These are phyloP conservation scores for Penicillium simplicissimum DNA, from an alignment of 495 filamentous ascomycete species.

Conservation along the genomic window DNA sequence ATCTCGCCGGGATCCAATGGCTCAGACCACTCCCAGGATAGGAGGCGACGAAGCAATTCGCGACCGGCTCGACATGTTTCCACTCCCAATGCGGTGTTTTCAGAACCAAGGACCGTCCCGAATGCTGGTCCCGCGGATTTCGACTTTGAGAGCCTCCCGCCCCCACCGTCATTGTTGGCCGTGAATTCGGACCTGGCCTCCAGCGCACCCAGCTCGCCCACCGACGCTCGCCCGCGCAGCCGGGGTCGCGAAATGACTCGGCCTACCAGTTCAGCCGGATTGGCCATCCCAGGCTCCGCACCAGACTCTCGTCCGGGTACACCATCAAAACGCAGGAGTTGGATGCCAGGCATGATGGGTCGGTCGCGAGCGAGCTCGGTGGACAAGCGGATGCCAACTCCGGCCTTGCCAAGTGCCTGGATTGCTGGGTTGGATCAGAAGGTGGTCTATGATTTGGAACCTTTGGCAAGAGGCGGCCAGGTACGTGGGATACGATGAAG, in stretches of 20 bases:
- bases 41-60: constrained; percentile 36
- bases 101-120: constrained; percentile 35
- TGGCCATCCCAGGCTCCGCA: constrained; percentile 39
- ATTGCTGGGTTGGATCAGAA: constrained; percentile 57
- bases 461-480: constrained; percentile 60
- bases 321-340: constrained; percentile 52
- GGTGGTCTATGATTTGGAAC: constrained; percentile 61
- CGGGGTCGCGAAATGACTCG: constrained; percentile 42
- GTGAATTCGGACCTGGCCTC: constrained; percentile 46
- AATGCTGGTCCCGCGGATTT: constrained; percentile 31
- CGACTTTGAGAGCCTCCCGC: constrained; percentile 40
- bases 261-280: constrained; percentile 39
- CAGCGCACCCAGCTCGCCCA: constrained; percentile 35
- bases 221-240: constrained; percentile 40
- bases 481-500: constrained; percentile 32
- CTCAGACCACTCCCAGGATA: constrained; percentile 24
- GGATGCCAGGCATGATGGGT: constrained; percentile 56
- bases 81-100: constrained; percentile 31
- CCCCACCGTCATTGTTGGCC: constrained; percentile 45
- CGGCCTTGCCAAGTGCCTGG: constrained; percentile 55
- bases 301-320: constrained; percentile 45
- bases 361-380: constrained; percentile 42
- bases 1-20: constrained; percentile 13
- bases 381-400: constrained; percentile 24
- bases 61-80: constrained; percentile 42